Evolutionary conservation across 495 filamentous ascomycete genomes (phyloP).

Genomic region (Apiosordaria backusii): DNA sequence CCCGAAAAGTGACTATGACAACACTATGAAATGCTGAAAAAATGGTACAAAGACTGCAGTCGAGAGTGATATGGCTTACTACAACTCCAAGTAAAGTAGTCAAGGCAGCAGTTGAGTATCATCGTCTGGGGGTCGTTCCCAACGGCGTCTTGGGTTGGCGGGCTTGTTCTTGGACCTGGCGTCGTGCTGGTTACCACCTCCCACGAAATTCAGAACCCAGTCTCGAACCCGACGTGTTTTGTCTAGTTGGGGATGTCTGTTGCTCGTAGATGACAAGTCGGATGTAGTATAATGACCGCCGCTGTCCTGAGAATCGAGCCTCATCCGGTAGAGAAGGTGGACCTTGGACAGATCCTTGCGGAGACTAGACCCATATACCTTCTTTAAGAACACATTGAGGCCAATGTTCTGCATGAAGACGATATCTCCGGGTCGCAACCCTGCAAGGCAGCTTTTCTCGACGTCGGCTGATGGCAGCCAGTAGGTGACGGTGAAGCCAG

Average conservation of each 20-base stretch:
- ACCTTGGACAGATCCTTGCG: constrained; percentile 66
- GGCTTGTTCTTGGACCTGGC: background rate
- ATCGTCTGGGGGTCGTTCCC: constrained; percentile 22
- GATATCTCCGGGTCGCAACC: constrained; percentile 65
- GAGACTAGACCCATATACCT: constrained; percentile 74
- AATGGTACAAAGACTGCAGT: no score
- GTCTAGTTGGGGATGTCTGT: constrained; percentile 48
- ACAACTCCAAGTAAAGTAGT: background rate
- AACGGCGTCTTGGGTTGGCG: constrained; percentile 11
- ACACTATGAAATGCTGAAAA: background rate
- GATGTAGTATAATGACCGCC: constrained; percentile 42
- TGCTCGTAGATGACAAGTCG: constrained; percentile 32
- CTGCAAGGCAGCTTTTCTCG: constrained; percentile 44
- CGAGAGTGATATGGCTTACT: background rate
- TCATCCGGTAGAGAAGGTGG: constrained; percentile 58
- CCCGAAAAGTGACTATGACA: background rate
- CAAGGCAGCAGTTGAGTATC: constrained; percentile 26
- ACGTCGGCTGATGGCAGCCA: constrained; percentile 57
- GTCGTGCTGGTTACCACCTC: constrained; percentile 14
- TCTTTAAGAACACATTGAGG: constrained; percentile 65
- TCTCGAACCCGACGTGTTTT: constrained; percentile 67
- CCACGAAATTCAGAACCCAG: constrained; percentile 75
- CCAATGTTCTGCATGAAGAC: constrained; percentile 73
- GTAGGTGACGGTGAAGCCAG: constrained; percentile 78
- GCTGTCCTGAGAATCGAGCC: constrained; percentile 39